Evolutionary conservation across 106 monocot genomes (phyloP).

Genomic region (Allium cepa): DNA sequence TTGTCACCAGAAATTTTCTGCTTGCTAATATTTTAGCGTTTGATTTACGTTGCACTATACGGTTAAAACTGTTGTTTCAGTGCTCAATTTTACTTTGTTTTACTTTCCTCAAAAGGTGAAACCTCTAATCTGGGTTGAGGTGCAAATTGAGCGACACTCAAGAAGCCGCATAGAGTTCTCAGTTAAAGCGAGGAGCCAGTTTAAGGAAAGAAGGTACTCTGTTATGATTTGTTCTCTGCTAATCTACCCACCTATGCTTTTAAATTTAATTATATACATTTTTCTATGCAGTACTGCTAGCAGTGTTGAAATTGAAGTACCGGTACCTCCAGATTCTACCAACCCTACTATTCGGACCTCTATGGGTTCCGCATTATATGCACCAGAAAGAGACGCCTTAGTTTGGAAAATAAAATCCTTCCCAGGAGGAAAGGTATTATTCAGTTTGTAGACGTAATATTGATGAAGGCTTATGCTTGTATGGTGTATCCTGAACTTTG

Average conservation of each 20-base stretch:
- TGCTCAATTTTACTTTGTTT: not conserved
- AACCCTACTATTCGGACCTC: conserved; percentile 82
- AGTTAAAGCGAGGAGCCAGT: conserved; percentile 95
- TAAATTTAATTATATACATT: not conserved
- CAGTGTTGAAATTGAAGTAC: conserved; percentile 89
- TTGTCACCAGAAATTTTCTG: too few species aligned
- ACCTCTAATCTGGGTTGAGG: conserved; percentile 95
- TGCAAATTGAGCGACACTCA: conserved; percentile 90
- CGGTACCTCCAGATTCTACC: conserved; percentile 83
- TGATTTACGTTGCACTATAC: too few species aligned
- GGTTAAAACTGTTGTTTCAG: too few species aligned
- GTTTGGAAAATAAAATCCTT: conserved; percentile 98
- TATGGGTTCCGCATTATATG: conserved; percentile 91
- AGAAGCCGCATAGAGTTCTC: conserved; percentile 92
- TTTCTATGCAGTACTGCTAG: conserved; percentile 64
- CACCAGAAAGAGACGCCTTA: conserved; percentile 85
- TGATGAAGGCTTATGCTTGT: too few species aligned
- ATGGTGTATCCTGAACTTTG: too few species aligned
- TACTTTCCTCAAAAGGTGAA: conserved; percentile 42
- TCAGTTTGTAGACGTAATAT: too few species aligned
- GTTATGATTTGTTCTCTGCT: not conserved
- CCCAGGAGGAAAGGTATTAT: conserved; percentile 80
- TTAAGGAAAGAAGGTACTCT: conserved; percentile 86
- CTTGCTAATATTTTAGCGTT: too few species aligned
- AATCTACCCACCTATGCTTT: not conserved